These are phyloP conservation scores for Kuraishia capsulata DNA, from an alignment of 805 yeast species.

Conservation along the genomic window DNA sequence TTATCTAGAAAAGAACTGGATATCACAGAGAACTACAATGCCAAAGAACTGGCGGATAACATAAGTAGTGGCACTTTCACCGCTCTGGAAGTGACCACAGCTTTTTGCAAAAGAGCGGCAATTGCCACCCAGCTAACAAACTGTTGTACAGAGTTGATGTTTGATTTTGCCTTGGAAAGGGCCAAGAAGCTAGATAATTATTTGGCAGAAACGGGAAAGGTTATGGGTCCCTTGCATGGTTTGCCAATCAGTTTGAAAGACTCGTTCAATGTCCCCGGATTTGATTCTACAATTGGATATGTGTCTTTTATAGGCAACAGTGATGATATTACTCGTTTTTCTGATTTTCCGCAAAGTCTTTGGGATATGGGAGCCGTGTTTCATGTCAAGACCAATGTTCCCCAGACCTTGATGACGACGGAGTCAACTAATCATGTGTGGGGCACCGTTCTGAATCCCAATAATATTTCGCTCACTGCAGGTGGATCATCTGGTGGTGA, in stretches of 20 bases:
- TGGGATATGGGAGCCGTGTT: constrained; percentile 26
- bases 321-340: constrained; percentile 3
- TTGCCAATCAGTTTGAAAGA: constrained; percentile 43
- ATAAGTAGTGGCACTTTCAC: constrained; percentile 17
- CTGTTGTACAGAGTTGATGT: constrained; percentile 14
- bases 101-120: constrained; percentile 34
- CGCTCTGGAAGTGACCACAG: constrained; percentile 25
- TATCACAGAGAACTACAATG: constrained; percentile 8
- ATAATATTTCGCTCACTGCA: constrained; percentile 46
- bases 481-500: constrained; percentile 74
- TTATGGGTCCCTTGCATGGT: constrained; percentile 15
- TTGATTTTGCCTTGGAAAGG: constrained; percentile 11
- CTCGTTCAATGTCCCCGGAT: constrained; percentile 30
- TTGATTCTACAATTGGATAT: constrained; percentile 12
- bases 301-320: constrained; percentile 4
- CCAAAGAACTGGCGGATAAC: constrained; percentile 1
- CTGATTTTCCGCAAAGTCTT: constrained; percentile 11
- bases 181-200: constrained; percentile 12
- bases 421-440: constrained; percentile 43
- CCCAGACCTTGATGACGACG: constrained; percentile 54
- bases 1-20: constrained; percentile 6
- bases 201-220: constrained; percentile 4
- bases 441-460: constrained; percentile 51
- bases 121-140: constrained; percentile 16
- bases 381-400: constrained; percentile 44